A percentile compares a stretch with the other conserved stretches of the same genome.
phyloP scores from a whole-genome alignment of 2,329 filamentous ascomycete genomes.

The Xylariaceae sp. region DNA sequence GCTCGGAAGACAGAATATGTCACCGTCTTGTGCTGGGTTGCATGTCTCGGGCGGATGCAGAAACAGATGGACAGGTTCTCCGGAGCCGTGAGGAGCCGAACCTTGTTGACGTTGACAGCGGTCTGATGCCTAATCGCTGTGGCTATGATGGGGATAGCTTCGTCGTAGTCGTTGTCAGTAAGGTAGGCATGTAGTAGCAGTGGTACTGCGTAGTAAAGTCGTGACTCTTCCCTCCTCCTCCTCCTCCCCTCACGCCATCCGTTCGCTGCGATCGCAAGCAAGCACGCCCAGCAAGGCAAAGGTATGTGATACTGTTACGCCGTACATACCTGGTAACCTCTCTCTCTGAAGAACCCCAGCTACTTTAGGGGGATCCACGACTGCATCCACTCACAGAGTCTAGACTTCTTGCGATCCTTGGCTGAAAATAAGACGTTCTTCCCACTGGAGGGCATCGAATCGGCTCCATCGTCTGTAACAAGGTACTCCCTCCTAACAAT shows the following conservation, averaged over 20 bases:
- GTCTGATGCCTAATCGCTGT: not conserved
- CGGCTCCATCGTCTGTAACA: not conserved
- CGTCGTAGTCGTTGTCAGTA: no score
- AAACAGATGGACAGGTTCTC: conserved; percentile 12
- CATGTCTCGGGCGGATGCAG: conserved; percentile 20
- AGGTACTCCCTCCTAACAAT: no score
- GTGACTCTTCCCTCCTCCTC: not conserved
- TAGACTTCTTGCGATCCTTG: conserved; percentile 16
- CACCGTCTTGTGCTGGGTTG: conserved; percentile 13
- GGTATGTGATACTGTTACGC: not conserved
- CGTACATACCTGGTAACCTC: not conserved
- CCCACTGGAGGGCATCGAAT: conserved; percentile 13
- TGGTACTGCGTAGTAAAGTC: not conserved
- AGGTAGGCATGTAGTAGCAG: no score
- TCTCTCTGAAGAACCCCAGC: conserved; percentile 1
- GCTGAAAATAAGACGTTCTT: conserved; percentile 14
- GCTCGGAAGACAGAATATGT: conserved; percentile 13
- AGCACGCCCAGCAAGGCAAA: no score
- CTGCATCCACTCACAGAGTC: conserved; percentile 14
- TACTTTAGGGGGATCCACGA: conserved; percentile 8
- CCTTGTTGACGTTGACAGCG: conserved; percentile 4
- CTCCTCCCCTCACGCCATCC: not conserved
- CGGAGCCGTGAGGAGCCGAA: conserved; percentile 16
- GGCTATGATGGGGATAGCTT: not conserved
- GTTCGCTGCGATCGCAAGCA: no score